Evolutionary conservation across 176 grass and related monocot species (phyloP), one percentile per base, ranked within the genome.

Genomic region (Coix lacrymajobi): DNA sequence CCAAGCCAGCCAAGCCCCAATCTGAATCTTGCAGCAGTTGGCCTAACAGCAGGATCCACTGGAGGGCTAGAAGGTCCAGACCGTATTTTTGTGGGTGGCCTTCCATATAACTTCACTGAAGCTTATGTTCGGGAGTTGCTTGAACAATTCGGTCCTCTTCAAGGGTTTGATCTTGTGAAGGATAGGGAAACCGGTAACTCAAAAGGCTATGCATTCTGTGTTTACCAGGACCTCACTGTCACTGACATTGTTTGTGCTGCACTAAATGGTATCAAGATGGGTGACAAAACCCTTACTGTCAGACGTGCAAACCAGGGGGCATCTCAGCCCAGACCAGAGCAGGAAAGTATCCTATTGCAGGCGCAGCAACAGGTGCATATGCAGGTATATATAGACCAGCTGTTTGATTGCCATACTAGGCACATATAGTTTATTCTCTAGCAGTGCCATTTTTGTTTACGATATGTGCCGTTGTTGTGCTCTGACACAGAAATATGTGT

Each of bases 91-190:
- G 92, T 94, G 14, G 89, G 90, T 16, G 90, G 92, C 22, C 83
- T 94, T 84, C 94, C 92, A 0, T 88, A 92, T 69, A 88, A 92
- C 80, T 90, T 92, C 83, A 90, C 94, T 12, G 94, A 94, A 70
- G 84, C 85, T 62, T 92, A 97, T 84, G 89, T 97, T 8, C 84
- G 94, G 65, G 94, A 90, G 68, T 81, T 94, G 43, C 89, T 97
- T 22, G 92, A 97, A 76, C 87, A 87, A 10, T 89, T 97, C 31
- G 94, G 94, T 1, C 83, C 87, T 19, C 89, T 97, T 76, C 64
- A 83, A 79, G 89, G 92, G 78, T 92, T 97, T 86, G 94, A 94
- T 52, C 85, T 94, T 73, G 94, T 97, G 76, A 97, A 94, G 67
- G 92, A 97, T 75, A 86, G 83, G 63, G 85, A 87, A 75, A 97